Percentiles rank a stretch among this genome's conserved stretches.
These are phyloP conservation scores for Arthrobotrys sphaeroides DNA, from an alignment of 2,329 filamentous ascomycete genomes.

Conservation along the genomic window DNA sequence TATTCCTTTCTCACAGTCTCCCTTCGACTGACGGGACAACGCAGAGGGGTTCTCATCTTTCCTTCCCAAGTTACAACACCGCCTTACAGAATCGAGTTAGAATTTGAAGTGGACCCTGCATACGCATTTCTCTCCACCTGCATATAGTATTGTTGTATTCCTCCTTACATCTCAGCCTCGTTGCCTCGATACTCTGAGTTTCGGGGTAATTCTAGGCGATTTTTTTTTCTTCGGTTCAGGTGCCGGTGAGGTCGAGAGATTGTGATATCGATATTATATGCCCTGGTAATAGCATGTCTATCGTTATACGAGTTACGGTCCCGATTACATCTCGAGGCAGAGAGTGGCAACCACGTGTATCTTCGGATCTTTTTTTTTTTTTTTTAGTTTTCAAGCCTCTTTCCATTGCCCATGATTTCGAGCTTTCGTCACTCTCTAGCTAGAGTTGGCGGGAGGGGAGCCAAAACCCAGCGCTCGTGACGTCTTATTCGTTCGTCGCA, in stretches of 20 bases:
- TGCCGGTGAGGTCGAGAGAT: not conserved
- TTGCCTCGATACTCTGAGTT: constrained; percentile 1
- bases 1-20: not conserved
- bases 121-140: not conserved
- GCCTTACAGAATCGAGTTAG: constrained; percentile 5
- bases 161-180: not conserved
- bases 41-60: constrained; percentile 5
- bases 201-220: constrained; percentile 28
- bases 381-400: not conserved
- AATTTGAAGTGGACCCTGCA: constrained; percentile 12
- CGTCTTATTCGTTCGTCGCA: not conserved
- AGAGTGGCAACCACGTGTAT: not conserved
- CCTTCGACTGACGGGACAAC: constrained; percentile 1
- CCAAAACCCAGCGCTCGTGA: too few species aligned
- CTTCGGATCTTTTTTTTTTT: too few species aligned
- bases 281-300: not conserved
- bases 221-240: not conserved
- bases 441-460: not conserved
- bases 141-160: constrained; percentile 1
- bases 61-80: constrained; percentile 22
- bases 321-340: not conserved
- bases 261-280: not conserved
- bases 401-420: not conserved
- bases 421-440: too few species aligned
- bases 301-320: not conserved